A percentile compares a stretch with the other conserved stretches of the same genome.
phyloP scores from a whole-genome alignment of 177 flowering plant species.

The Vitis hybrid region DNA sequence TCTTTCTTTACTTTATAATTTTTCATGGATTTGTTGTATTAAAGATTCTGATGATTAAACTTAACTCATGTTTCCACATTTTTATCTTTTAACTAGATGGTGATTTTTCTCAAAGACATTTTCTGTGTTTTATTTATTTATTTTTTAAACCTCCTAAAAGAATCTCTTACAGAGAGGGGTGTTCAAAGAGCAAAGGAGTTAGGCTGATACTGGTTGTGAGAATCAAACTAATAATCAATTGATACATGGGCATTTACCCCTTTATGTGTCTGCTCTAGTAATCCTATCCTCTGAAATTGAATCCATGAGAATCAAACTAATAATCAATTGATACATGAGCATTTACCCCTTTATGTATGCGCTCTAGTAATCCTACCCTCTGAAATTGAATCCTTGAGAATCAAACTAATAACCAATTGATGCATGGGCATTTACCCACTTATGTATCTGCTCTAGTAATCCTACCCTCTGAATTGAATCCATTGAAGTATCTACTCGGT shows the following conservation, averaged over 20 bases:
- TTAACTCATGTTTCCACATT: not conserved
- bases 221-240: not conserved
- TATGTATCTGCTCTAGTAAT: not conserved
- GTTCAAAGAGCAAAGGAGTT: not conserved
- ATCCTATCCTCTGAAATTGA: not conserved
- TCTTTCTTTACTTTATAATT: too few species aligned
- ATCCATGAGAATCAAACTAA: too few species aligned
- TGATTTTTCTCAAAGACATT: too few species aligned
- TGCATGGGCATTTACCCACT: not conserved
- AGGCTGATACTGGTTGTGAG: not conserved
- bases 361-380: not conserved
- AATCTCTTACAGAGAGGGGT: not conserved
- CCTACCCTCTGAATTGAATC: not conserved
- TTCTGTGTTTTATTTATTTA: too few species aligned
- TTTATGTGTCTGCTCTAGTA: not conserved
- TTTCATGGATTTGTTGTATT: not conserved
- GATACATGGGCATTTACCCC: not conserved
- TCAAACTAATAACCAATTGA: not conserved
- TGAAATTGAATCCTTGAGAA: not conserved
- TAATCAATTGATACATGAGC: not conserved
- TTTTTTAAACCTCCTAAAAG: too few species aligned
- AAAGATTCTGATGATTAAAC: not conserved
- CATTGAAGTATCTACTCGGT: not conserved
- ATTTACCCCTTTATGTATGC: not conserved
- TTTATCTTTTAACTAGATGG: too few species aligned